Evolutionary conservation across 192 early-diverging fungal genomes (phyloP).

Genomic region (Irineochytrium annulatum): DNA sequence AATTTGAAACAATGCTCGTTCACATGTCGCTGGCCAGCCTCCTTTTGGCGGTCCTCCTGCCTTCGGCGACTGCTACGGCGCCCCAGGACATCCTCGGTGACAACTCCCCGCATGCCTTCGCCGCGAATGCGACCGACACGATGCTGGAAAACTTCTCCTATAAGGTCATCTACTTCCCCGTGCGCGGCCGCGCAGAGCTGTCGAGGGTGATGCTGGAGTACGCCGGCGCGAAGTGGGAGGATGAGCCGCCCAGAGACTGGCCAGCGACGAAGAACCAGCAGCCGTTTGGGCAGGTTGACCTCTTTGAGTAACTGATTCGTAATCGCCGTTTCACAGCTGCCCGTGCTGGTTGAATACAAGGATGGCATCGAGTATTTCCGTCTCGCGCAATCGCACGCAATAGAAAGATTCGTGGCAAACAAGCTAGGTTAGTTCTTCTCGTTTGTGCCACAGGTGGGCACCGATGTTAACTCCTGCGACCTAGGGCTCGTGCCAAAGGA

Average conservation of each 20-base stretch:
- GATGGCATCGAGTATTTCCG: conserved; percentile 9
- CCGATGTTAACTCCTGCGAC: neutral
- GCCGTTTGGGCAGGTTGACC: conserved; percentile 18
- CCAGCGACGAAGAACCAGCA: neutral
- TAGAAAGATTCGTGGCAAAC: conserved; percentile 10
- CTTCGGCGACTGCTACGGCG: no score
- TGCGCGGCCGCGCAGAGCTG: neutral
- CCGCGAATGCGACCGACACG: no score
- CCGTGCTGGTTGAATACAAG: conserved; percentile 16
- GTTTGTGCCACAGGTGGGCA: neutral
- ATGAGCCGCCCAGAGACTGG: neutral
- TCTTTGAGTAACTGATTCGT: no score
- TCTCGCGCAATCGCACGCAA: conserved; percentile 20
- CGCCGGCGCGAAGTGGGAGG: neutral
- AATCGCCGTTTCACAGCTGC: no score
- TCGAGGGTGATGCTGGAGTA: neutral
- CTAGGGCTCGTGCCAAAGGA: neutral
- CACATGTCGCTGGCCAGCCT: no score
- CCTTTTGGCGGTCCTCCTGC: no score
- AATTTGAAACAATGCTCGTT: no score
- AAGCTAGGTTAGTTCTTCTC: neutral
- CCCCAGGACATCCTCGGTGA: no score
- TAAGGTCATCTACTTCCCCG: neutral
- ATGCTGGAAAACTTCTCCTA: no score
- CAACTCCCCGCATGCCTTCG: no score